A percentile compares a stretch with the other conserved stretches of the same genome.
These are phyloP conservation scores for Torulaspora pretoriensis DNA, from an alignment of 1,139 yeast genomes.

Conservation along the genomic window DNA sequence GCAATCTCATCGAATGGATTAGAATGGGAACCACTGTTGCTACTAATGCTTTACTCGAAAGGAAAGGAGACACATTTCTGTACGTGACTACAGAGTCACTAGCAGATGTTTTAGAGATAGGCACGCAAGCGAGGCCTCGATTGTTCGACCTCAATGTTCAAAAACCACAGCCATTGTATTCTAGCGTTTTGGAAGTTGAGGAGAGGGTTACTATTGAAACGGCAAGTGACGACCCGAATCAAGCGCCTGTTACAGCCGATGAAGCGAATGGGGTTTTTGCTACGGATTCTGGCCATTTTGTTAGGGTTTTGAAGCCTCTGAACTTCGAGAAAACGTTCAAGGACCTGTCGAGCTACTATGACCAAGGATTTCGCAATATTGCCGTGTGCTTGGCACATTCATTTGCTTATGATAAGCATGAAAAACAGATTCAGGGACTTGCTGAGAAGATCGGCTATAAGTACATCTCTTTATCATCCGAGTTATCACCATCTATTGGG, in stretches of 20 bases:
- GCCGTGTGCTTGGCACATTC: conserved; percentile 65
- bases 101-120: conserved; percentile 56
- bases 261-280: conserved; percentile 36
- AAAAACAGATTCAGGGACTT: conserved; percentile 48
- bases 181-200: conserved; percentile 54
- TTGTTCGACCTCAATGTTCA: conserved; percentile 52
- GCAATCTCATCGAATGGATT: conserved; percentile 47
- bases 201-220: conserved; percentile 66
- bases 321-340: conserved; percentile 40
- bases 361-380: conserved; percentile 53
- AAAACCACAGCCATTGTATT: conserved; percentile 54
- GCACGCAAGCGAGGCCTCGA: conserved; percentile 62
- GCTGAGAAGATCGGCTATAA: conserved; percentile 55
- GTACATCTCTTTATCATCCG: conserved; percentile 57
- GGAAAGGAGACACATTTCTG: conserved; percentile 47
- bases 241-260: conserved; percentile 26
- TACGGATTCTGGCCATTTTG: conserved; percentile 59
- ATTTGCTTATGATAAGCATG: conserved; percentile 62
- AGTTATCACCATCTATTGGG: conserved; percentile 64
- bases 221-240: conserved; percentile 51
- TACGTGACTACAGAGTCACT: conserved; percentile 47
- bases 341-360: conserved; percentile 42
- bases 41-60: conserved; percentile 55
- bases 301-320: conserved; percentile 48
- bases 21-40: conserved; percentile 79